Base-by-base conservation (phyloP, 2,329 filamentous ascomycete species). In the Fusarium longipes region DNA sequence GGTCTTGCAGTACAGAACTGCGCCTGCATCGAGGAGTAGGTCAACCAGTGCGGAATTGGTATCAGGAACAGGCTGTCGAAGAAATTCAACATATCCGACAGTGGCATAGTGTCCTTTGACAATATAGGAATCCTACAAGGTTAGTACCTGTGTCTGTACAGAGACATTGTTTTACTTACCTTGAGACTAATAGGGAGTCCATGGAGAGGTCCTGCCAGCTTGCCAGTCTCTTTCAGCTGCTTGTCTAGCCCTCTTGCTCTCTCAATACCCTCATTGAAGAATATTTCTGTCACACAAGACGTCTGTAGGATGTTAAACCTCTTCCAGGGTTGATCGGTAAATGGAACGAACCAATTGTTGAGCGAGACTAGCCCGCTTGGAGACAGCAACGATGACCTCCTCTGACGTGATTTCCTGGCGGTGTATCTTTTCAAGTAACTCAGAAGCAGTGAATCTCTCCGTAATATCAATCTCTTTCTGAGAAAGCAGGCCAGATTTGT, bases 1-100 rank as follows among this genome's bases (percentile, higher is more conserved):
- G 6, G 84, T 86, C 75, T 86, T 76, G 70, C 65, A 70, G 32
- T 75, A 76, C 0, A 76, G n/a, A 12, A 76, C 73, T 5, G 73
- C 74, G 12, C 74, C 74, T 1, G 68, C 66, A 6, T 71, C 68
- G 2, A 74, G 49, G 1, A 76, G 51, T 5, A 76, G 33, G 5
- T 76, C 45, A 0, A 76, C 74, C 3, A 76, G 47, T 0, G 74
- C 60, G 8, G 74, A 68, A 27, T 70, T 73, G 9, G 51, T 44
- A 4, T 67, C 54, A 1, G 70, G 70, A 0, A 61, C 30, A 4
- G 70, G 65, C 2, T 66, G 59, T 7, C 65, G 67, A 6, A 76
- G 57, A n/a, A 73, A 76, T 6, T 69, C 63, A 18, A 74, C 56
- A 11, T 73, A 68, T 11, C 74, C 74, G 0, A 76, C 53, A 0